Evolutionary conservation across 2,329 filamentous ascomycete species (phyloP).

Genomic region (Epicoccum nigrum): DNA sequence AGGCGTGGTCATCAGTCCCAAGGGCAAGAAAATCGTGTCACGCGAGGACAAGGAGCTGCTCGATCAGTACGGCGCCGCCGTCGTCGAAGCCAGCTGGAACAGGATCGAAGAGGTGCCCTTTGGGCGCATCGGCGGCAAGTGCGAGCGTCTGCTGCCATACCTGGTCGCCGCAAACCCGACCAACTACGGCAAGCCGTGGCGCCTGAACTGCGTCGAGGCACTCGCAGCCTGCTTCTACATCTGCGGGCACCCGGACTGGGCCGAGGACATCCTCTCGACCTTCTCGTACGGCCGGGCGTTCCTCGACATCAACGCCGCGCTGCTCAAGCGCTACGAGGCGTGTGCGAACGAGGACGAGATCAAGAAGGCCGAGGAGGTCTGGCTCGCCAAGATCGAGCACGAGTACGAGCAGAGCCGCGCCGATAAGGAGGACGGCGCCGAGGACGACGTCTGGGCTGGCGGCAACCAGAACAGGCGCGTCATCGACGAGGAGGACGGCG

Average conservation of each 20-base stretch:
- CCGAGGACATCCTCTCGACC: conserved; percentile 77
- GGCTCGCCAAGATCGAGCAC: conserved; percentile 86
- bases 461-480: conserved; percentile 81
- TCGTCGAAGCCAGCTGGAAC: conserved; percentile 98
- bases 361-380: conserved; percentile 83
- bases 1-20: conserved; percentile 93
- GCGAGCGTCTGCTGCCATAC: conserved; percentile 83
- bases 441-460: conserved; percentile 83
- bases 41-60: conserved; percentile 82
- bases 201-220: conserved; percentile 94
- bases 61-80: conserved; percentile 88
- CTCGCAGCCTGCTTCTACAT: conserved; percentile 92
- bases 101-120: conserved; percentile 90
- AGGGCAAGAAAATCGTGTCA: conserved; percentile 84
- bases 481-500: conserved; percentile 53
- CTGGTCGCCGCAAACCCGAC: conserved; percentile 95
- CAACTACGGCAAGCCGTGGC: conserved; percentile 96
- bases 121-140: conserved; percentile 88
- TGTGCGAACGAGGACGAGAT: conserved; percentile 81
- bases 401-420: conserved; percentile 84
- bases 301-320: conserved; percentile 82
- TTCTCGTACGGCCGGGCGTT: conserved; percentile 92
- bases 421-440: conserved; percentile 61
- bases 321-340: conserved; percentile 83
- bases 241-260: conserved; percentile 91